phyloP scores from a whole-genome alignment of 352 stramenopile species.

The Pythium plurisporium region DNA sequence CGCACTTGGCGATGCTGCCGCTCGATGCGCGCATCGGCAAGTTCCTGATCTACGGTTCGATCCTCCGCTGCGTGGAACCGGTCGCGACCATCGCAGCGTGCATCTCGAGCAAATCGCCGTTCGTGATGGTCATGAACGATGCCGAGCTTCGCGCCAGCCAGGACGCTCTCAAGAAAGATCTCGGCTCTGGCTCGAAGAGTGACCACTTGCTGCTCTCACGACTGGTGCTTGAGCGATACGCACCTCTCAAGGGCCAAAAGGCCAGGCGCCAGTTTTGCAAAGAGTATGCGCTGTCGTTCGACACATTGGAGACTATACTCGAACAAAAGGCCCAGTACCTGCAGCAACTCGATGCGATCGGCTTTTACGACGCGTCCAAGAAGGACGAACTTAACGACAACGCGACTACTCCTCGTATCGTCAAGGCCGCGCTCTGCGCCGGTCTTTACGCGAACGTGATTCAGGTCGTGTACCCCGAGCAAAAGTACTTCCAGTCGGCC shows the following conservation, averaged over 20 bases:
- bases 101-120: conserved; percentile 77
- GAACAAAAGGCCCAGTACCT: conserved; percentile 88
- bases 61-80: conserved; percentile 78
- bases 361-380: conserved; percentile 60
- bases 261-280: conserved; percentile 61
- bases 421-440: conserved; percentile 84
- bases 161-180: conserved; percentile 61
- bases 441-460: conserved; percentile 81
- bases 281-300: conserved; percentile 68
- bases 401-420: conserved; percentile 79
- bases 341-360: conserved; percentile 68
- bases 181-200: conserved; percentile 62
- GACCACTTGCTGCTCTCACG: conserved; percentile 74
- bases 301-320: conserved; percentile 91
- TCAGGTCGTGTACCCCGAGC: conserved; percentile 85
- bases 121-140: conserved; percentile 69
- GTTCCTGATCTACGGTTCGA: conserved; percentile 84
- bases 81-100: conserved; percentile 80
- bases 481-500: conserved; percentile 93
- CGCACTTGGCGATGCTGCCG: conserved; percentile 75
- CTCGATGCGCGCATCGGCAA: conserved; percentile 86
- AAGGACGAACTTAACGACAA: conserved; percentile 54
- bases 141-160: conserved; percentile 50
- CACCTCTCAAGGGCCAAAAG: conserved; percentile 39
- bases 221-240: conserved; percentile 73